These are phyloP conservation scores for Thuidium tamariscinum DNA, from an alignment of 225 moss, liverwort and hornwort species.

Conservation along the genomic window DNA sequence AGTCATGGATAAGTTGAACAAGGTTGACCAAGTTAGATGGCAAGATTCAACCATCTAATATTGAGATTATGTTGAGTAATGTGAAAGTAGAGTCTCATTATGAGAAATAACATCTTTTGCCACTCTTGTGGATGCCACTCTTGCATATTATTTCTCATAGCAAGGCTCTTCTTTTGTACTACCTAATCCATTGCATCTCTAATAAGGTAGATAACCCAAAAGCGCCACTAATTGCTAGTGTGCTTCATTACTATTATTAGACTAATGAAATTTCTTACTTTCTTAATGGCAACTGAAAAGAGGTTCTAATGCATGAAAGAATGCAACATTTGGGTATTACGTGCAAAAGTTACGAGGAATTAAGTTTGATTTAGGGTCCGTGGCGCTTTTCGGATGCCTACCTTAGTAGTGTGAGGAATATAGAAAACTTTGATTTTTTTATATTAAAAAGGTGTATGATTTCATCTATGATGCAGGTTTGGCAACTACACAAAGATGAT, in stretches of 20 bases:
- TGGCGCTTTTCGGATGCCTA: too few relatives aligned
- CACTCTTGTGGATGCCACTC: background rate
- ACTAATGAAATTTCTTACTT: too few relatives aligned
- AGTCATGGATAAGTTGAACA: background rate
- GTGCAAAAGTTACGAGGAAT: too few relatives aligned
- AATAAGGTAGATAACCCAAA: too few relatives aligned
- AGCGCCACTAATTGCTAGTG: too few relatives aligned
- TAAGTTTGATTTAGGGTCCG: too few relatives aligned
- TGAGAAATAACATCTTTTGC: background rate
- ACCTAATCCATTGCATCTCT: background rate
- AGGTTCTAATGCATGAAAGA: too few relatives aligned
- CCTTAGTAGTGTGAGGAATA: background rate
- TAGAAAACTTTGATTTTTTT: background rate
- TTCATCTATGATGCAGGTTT: background rate
- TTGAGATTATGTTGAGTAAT: fast-evolving
- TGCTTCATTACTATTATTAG: too few relatives aligned
- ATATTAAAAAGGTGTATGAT: background rate
- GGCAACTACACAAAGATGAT: background rate
- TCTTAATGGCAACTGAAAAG: too few relatives aligned
- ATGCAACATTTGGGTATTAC: too few relatives aligned
- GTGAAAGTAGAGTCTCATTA: background rate
- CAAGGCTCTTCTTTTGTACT: background rate
- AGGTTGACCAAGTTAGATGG: background rate
- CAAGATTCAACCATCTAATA: background rate
- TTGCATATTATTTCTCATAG: background rate